Conservation (phyloP, 1,139 yeast species). For the Candida sp. region DNA sequence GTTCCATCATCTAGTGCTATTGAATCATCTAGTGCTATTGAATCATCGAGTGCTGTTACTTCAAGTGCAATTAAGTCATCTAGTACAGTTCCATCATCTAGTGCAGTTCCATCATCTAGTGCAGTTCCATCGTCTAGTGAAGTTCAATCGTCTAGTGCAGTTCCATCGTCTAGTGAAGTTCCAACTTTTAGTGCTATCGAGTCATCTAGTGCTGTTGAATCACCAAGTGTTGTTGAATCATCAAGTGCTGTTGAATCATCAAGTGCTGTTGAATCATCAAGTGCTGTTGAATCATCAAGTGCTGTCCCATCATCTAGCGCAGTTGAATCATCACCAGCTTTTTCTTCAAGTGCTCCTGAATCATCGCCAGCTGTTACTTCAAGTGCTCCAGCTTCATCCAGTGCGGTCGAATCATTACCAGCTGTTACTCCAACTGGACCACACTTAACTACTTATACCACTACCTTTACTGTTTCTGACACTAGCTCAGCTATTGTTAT, state of each 20-base stretch:
- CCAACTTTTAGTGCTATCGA: no score
- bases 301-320: neutral
- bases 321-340: neutral
- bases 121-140: no score
- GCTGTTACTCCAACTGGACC: neutral
- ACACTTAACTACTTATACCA: slow-evolving; percentile 6
- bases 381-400: neutral
- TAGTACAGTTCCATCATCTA: neutral
- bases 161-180: no score
- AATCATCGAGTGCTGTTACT: neutral
- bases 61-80: no score
- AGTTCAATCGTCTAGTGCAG: no score
- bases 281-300: slow-evolving; percentile 1
- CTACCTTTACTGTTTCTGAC: slow-evolving; percentile 3
- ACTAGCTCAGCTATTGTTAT: neutral
- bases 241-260: slow-evolving; percentile 4
- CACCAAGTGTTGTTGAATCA: neutral
- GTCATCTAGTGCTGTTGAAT: neutral
- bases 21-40: slow-evolving; percentile 4
- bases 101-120: no score
- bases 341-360: neutral
- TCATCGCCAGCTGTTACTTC: neutral
- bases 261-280: slow-evolving; percentile 5
- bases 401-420: slow-evolving; percentile 4
- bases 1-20: slow-evolving; percentile 2